Evolutionary conservation across 768 basidiomycete species (phyloP).

Genomic region (Lactarius deliciosus): DNA sequence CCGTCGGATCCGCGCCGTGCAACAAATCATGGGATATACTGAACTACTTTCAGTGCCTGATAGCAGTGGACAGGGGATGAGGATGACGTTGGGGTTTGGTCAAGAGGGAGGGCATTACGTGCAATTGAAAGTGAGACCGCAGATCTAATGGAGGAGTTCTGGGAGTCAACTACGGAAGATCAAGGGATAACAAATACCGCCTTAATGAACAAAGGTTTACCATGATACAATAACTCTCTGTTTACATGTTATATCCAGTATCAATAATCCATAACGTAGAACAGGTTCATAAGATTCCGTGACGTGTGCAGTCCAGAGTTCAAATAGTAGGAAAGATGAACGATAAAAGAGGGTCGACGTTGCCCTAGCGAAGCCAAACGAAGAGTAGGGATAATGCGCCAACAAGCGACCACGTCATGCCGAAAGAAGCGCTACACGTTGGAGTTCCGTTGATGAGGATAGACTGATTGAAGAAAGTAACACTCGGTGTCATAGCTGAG

Average conservation of each 20-base stretch:
- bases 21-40: conserved; percentile 63
- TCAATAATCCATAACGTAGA: neutral
- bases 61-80: conserved; percentile 34
- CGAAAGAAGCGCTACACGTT: conserved; percentile 5
- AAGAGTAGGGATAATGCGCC: conserved; percentile 1
- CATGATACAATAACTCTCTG: neutral
- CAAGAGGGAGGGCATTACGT: conserved; percentile 32
- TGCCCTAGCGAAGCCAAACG: conserved; percentile 3
- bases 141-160: conserved; percentile 28
- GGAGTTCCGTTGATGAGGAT: conserved; percentile 52
- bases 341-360: neutral
- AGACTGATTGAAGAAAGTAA: conserved; percentile 59
- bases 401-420: conserved; percentile 5
- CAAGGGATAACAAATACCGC: conserved; percentile 1
- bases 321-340: neutral
- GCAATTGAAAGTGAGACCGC: conserved; percentile 31
- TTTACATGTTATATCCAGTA: conserved; percentile 1
- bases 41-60: conserved; percentile 50
- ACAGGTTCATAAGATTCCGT: neutral
- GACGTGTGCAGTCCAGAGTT: neutral
- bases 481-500: conserved; percentile 50
- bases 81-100: conserved; percentile 34
- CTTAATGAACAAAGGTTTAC: neutral
- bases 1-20: conserved; percentile 58
- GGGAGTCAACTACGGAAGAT: conserved; percentile 10